Conservation (phyloP, 495 filamentous ascomycete genomes). For the Aspergillus baeticus region DNA sequence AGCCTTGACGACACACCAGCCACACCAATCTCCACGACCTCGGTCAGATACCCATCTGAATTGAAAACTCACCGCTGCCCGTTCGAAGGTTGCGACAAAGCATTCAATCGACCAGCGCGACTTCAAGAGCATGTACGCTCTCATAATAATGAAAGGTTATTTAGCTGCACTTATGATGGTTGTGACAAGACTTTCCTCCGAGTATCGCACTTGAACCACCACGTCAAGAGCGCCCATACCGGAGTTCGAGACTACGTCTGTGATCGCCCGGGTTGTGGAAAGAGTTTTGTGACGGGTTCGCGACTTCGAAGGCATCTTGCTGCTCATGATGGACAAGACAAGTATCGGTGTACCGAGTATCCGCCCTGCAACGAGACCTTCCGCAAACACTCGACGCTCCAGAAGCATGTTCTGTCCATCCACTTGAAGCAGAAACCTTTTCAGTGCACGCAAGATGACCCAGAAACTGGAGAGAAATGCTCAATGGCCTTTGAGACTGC, state of each 20-base stretch:
- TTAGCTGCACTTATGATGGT: constrained; percentile 60
- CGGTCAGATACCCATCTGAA: constrained; percentile 62
- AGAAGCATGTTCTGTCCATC: constrained; percentile 70
- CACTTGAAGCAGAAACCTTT: constrained; percentile 72
- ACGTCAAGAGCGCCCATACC: constrained; percentile 79
- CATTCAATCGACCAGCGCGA: constrained; percentile 84
- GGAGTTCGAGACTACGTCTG: constrained; percentile 70
- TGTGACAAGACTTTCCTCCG: constrained; percentile 84
- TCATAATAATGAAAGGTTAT: constrained; percentile 77
- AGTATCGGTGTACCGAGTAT: constrained; percentile 70
- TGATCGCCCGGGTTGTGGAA: constrained; percentile 66
- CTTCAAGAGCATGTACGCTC: constrained; percentile 75
- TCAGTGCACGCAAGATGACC: constrained; percentile 58
- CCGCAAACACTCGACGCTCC: constrained; percentile 83
- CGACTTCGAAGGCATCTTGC: constrained; percentile 67
- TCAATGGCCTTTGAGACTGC: constrained; percentile 67
- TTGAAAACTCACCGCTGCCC: constrained; percentile 72
- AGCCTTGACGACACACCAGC: constrained; percentile 48
- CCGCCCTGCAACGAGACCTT: constrained; percentile 76
- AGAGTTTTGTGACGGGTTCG: constrained; percentile 74
- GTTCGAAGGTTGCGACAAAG: constrained; percentile 67
- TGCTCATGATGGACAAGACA: constrained; percentile 66
- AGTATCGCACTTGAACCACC: constrained; percentile 76
- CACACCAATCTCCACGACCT: constrained; percentile 54
- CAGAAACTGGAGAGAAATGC: constrained; percentile 59